These are phyloP conservation scores for Priceomyces fermenticarens DNA, from an alignment of 805 yeast genomes.

Conservation along the genomic window DNA sequence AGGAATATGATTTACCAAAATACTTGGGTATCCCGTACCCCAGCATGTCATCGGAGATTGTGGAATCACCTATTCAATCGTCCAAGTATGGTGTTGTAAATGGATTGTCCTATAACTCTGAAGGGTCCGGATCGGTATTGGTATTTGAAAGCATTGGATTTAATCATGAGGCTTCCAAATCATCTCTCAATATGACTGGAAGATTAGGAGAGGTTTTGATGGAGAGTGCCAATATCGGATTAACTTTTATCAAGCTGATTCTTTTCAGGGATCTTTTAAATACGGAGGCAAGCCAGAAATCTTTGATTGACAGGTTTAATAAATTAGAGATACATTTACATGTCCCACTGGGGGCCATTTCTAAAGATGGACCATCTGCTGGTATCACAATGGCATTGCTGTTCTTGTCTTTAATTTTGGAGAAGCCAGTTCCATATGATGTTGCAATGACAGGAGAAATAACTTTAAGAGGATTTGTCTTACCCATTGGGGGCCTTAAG, in stretches of 20 bases:
- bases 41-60: constrained; percentile 29
- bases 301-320: constrained; percentile 43
- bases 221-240: constrained; percentile 79
- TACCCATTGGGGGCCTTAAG: constrained; percentile 80
- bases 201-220: constrained; percentile 75
- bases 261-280: constrained; percentile 30
- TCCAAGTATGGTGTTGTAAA: constrained; percentile 72
- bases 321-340: constrained; percentile 55
- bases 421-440: constrained; percentile 41
- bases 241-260: constrained; percentile 66
- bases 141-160: constrained; percentile 75
- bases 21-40: constrained; percentile 67
- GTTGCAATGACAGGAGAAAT: constrained; percentile 89
- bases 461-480: constrained; percentile 70
- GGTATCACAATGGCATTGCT: constrained; percentile 50
- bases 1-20: constrained; percentile 55
- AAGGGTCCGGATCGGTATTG: constrained; percentile 80
- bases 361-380: constrained; percentile 47
- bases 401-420: constrained; percentile 42
- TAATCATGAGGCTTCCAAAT: constrained; percentile 34
- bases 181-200: constrained; percentile 67
- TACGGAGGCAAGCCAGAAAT: constrained; percentile 24
- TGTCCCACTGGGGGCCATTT: constrained; percentile 48
- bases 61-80: constrained; percentile 43
- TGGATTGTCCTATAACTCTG: constrained; percentile 83